A percentile compares a stretch with the other conserved stretches of the same genome.
These are phyloP conservation scores for Chimonanthus salicifolius DNA, from an alignment of 164 flowering plant genomes.

Conservation along the genomic window DNA sequence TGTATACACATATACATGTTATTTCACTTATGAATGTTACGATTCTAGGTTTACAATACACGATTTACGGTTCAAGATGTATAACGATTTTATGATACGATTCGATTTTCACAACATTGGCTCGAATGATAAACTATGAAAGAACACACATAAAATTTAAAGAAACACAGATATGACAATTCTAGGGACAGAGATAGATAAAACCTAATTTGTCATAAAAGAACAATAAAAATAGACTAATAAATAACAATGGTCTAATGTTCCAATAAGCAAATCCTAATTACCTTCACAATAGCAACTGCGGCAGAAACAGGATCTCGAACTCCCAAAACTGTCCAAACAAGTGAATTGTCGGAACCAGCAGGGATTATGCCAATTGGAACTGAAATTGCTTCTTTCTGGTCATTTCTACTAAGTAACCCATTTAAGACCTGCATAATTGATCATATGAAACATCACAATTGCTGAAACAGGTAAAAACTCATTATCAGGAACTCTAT, in stretches of 20 bases:
- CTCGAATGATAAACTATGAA: too few relatives aligned
- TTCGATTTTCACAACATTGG: too few relatives aligned
- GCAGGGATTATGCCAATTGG: conserved; percentile 99
- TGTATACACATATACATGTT: too few relatives aligned
- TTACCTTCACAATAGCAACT: conserved; percentile 92
- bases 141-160: too few relatives aligned
- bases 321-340: conserved; percentile 97
- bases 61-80: too few relatives aligned
- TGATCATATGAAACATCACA: not conserved
- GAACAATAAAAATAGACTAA: not conserved
- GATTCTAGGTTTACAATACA: too few relatives aligned
- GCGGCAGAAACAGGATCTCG: conserved; percentile 98
- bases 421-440: conserved; percentile 87
- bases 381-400: conserved; percentile 92
- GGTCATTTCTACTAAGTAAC: conserved; percentile 74
- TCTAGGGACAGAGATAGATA: too few relatives aligned
- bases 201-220: not conserved
- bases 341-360: conserved; percentile 97
- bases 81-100: too few relatives aligned
- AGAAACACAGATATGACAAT: not conserved
- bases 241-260: too few relatives aligned
- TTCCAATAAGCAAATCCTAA: not conserved
- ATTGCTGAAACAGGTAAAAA: not conserved
- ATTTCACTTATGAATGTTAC: too few relatives aligned
- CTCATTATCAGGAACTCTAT: not conserved